Base-by-base conservation (phyloP, 257 asterid genomes). In the Rubia yunnanensis region DNA sequence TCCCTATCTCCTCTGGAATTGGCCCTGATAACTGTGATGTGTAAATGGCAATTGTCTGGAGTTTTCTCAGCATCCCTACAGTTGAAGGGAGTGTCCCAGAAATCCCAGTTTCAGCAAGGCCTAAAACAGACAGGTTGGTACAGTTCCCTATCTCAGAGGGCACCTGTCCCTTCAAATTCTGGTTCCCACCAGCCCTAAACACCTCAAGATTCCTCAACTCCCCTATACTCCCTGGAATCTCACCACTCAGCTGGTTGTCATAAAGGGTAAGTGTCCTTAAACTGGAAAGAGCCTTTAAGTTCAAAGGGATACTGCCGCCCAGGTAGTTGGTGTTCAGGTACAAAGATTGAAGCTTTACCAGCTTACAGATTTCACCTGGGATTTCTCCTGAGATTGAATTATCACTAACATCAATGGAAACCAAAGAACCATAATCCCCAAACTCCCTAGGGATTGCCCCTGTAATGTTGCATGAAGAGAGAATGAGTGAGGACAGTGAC, bases 181-280 rank as follows among this genome's bases (percentile, higher is more conserved):
- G 94, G 59, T 94, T 94, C 30, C 99, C 99, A 5, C 99, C 99
- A 11, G 94, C 95, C 64, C 99, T 72, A 74, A 94, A 70, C 0
- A 79, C 72, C 23, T 89, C 88, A 22, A 94, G 95, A 18, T 72
- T 77, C 5, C 66, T 62, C 85, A 94, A 44, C n/a, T 75, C 65
- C 1, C 97, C 99, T 3, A 94, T 39, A 59, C 87, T 82, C 58
- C 26, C 24, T 0, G 99, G 99, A 57, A 94, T 84, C 57, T 73
- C 95, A 23, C 99, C 99, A 53, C 74, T 67, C 24, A 94, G 82
- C 56, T 86, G 95, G 64, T 94, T 94, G 68, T 94, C 99, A 72
- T 80, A 90, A 72, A 94, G 80, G 23, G 85, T 78, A 1, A 94
- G 83, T 7, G 64, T 34, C 79, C 60, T 73, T 3, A 94, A 82